Percentiles rank a stretch among this genome's conserved stretches.
These are phyloP conservation scores for Candida silvatica DNA, from an alignment of 805 yeast genomes.

Conservation along the genomic window DNA sequence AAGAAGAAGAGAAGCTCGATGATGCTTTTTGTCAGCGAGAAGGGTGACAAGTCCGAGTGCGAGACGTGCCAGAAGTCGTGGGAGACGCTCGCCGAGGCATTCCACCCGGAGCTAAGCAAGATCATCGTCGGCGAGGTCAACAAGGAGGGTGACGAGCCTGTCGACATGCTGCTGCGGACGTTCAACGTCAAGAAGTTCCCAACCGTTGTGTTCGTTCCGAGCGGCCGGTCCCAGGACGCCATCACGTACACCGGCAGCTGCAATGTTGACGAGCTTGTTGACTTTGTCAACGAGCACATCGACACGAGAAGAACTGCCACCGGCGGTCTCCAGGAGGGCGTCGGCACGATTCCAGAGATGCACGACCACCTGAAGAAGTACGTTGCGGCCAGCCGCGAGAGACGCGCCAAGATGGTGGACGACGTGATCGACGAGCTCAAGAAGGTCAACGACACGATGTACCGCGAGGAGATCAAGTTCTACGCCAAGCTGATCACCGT, in stretches of 20 bases:
- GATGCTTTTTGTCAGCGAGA: conserved; percentile 49
- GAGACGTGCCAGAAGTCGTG: conserved; percentile 48
- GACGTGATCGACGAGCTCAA: conserved; percentile 29
- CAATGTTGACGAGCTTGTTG: conserved; percentile 36
- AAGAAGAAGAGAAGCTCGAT: conserved; percentile 33
- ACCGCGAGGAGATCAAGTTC: conserved; percentile 28
- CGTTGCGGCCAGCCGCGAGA: conserved; percentile 21
- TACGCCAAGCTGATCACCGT: conserved; percentile 37
- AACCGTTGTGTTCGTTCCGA: conserved; percentile 40
- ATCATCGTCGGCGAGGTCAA: conserved; percentile 39
- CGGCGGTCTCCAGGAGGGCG: conserved; percentile 30
- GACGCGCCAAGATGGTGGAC: conserved; percentile 16
- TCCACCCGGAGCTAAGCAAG: conserved; percentile 29
- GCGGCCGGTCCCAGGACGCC: conserved; percentile 27
- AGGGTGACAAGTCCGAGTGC: conserved; percentile 35
- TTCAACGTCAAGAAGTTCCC: conserved; percentile 44
- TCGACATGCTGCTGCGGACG: conserved; percentile 29
- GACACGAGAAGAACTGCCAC: conserved; percentile 31
- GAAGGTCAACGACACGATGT: conserved; percentile 21
- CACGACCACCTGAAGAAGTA: conserved; percentile 23
- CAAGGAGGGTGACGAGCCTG: conserved; percentile 34
- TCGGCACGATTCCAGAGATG: conserved; percentile 32
- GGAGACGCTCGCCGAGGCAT: conserved; percentile 39
- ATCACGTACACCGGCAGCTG: conserved; percentile 32
- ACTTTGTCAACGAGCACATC: conserved; percentile 38